Evolutionary conservation across 768 basidiomycete genomes (phyloP).

Genomic region (Leucocoprinus leucothites): DNA sequence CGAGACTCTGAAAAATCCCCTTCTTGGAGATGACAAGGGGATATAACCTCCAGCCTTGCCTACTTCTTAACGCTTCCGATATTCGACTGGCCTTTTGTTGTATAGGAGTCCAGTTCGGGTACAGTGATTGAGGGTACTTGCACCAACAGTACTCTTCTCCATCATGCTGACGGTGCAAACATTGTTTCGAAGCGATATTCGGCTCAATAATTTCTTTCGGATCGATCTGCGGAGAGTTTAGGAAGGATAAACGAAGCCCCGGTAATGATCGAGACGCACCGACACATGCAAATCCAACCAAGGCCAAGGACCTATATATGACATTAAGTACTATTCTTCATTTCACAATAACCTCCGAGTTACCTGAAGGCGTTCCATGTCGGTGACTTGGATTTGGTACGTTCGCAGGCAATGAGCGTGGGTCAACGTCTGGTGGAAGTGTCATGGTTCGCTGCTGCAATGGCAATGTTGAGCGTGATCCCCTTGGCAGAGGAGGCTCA

Average conservation of each 20-base stretch:
- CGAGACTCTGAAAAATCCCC: slow-evolving; percentile 27
- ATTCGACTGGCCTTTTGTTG: slow-evolving; percentile 35
- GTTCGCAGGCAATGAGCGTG: not conserved
- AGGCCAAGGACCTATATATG: slow-evolving; percentile 8
- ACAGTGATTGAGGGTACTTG: slow-evolving; percentile 34
- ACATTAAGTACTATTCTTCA: not conserved
- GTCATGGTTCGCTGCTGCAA: not conserved
- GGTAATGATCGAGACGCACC: not conserved
- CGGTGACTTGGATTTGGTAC: slow-evolving; percentile 12
- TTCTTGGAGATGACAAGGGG: slow-evolving; percentile 28
- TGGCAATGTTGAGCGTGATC: not conserved
- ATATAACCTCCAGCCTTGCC: slow-evolving; percentile 23
- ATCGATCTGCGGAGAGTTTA: not conserved
- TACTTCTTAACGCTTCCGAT: slow-evolving; percentile 23
- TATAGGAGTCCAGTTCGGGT: slow-evolving; percentile 45
- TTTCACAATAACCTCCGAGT: not conserved
- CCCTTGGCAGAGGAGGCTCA: not conserved
- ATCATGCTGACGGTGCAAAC: slow-evolving; percentile 21
- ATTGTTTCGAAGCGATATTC: not conserved
- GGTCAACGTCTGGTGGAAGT: slow-evolving; percentile 1
- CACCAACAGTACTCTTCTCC: slow-evolving; percentile 28
- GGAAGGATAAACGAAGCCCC: not conserved
- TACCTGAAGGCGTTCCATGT: slow-evolving; percentile 12
- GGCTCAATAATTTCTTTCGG: slow-evolving; percentile 1
- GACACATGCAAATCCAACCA: slow-evolving; percentile 8